Evolutionary conservation across 2,329 filamentous ascomycete genomes (phyloP), one percentile per base, ranked within the genome.

Genomic region (Capronia americana): DNA sequence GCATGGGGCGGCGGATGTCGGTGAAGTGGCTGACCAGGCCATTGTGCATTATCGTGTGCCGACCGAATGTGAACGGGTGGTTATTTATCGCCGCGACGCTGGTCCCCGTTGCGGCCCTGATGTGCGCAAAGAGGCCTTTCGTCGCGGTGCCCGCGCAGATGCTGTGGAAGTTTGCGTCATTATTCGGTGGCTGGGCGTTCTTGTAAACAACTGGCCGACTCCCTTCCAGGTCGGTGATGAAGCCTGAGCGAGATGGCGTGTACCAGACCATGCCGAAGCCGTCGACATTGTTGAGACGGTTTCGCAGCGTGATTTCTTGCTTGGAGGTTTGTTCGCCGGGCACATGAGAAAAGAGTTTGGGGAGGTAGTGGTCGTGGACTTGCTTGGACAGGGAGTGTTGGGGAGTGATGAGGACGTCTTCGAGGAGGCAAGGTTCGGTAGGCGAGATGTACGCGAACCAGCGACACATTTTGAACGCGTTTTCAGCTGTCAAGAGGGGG

Each of bases 381-480:
- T 84, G 81, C 63, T 81, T 80, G 64, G 77, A 75, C 5, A 83
- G 75, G 20, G 78, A 74, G 68, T 83, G 79, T 26, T 75, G 44
- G 4, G 79, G 79, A 0, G 76, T 79, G 64, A 86, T 80, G 38
- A 86, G 79, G 53, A 86, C 83, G 71, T 86, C 84, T 64, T 84
- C 82, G 10, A 86, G 78, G 53, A 86, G 80, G 74, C 83, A 85
- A 12, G 82, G 81, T 75, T 86, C 84, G 0, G 76, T 78, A 0
- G 79, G 77, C 1, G 83, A 84, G 63, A 86, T 80, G 71, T 86
- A 86, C 23, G 83, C 84, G 69, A 86, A 85, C 84, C 84, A 86
- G 38, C 84, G 83, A 75, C 79, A 81, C 80, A 81, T 83, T 24
- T 57, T 73, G 68, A 44, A 41, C 38, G 17, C 17, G 38, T n/a